Evolutionary conservation across 2,329 filamentous ascomycete species (phyloP).

Genomic region (Calonectria naviculata): DNA sequence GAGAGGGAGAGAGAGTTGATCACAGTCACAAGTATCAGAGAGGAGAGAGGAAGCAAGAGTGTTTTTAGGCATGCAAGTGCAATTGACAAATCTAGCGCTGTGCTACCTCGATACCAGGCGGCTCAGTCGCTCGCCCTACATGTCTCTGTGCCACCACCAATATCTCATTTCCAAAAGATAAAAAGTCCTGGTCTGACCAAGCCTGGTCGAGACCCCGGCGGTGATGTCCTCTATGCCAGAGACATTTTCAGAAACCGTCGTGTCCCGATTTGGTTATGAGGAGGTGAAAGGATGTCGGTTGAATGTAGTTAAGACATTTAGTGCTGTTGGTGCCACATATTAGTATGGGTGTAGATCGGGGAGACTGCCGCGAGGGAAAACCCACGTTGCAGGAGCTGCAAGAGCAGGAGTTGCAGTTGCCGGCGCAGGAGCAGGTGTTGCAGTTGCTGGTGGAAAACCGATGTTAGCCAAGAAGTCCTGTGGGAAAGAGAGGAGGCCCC

Average conservation of each 20-base stretch:
- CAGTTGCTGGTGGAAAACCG: background rate
- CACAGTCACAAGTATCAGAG: conserved; percentile 11
- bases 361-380: background rate
- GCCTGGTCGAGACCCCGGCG: conserved; percentile 18
- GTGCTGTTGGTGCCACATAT: conserved; percentile 32
- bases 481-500: background rate
- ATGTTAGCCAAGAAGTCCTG: background rate
- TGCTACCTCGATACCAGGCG: conserved; percentile 34
- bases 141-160: conserved; percentile 33
- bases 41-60: background rate
- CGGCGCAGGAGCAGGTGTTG: conserved; percentile 28
- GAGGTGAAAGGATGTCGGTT: conserved; percentile 25
- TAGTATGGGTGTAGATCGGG: conserved; percentile 10
- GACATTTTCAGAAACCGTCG: conserved; percentile 25
- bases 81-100: conserved; percentile 36
- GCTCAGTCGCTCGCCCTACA: conserved; percentile 32
- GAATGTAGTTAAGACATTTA: conserved; percentile 34
- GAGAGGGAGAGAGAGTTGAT: background rate
- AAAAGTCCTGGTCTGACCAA: conserved; percentile 20
- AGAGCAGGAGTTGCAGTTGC: conserved; percentile 38
- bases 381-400: conserved; percentile 39
- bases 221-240: conserved; percentile 19
- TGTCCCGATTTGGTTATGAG: conserved; percentile 9
- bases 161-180: conserved; percentile 20
- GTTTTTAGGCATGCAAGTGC: conserved; percentile 37